These are phyloP conservation scores for Aspergillus alliaceus DNA, from an alignment of 2,329 filamentous ascomycete species.

Conservation along the genomic window DNA sequence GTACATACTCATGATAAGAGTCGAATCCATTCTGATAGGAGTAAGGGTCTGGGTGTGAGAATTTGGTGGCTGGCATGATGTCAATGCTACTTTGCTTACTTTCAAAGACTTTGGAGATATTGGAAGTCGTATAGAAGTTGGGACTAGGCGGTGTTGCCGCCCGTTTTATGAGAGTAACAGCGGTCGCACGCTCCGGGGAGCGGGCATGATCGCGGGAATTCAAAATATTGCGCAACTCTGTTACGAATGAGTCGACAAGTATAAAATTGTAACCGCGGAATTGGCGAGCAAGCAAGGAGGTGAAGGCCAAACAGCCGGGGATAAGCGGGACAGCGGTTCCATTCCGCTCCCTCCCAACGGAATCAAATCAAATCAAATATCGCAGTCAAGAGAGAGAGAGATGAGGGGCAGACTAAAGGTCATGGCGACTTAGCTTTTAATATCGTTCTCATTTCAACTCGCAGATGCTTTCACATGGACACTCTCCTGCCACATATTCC, in stretches of 20 bases:
- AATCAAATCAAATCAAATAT: too few species aligned
- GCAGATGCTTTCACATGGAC: neutral
- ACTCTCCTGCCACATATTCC: too few species aligned
- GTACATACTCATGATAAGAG: slow-evolving; percentile 70
- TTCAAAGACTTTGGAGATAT: neutral
- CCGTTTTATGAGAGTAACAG: slow-evolving; percentile 1
- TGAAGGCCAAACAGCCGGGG: slow-evolving; percentile 13
- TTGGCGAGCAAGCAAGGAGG: slow-evolving; percentile 10
- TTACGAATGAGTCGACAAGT: neutral
- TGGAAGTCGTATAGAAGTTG: neutral
- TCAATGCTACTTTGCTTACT: neutral
- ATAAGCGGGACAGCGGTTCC: slow-evolving; percentile 16
- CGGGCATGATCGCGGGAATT: slow-evolving; percentile 9
- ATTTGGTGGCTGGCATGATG: slow-evolving; percentile 64
- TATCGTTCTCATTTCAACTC: neutral
- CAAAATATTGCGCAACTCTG: neutral
- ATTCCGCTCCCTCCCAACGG: slow-evolving; percentile 9
- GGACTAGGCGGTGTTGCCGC: neutral
- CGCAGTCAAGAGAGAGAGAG: neutral
- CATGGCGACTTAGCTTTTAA: slow-evolving; percentile 5
- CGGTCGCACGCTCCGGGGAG: neutral
- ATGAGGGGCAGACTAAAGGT: neutral
- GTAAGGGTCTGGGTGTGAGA: slow-evolving; percentile 67
- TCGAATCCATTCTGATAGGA: slow-evolving; percentile 77
- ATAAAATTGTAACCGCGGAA: neutral